Conservation (phyloP, 306 rosid genomes). For the Abrus precatorius region DNA sequence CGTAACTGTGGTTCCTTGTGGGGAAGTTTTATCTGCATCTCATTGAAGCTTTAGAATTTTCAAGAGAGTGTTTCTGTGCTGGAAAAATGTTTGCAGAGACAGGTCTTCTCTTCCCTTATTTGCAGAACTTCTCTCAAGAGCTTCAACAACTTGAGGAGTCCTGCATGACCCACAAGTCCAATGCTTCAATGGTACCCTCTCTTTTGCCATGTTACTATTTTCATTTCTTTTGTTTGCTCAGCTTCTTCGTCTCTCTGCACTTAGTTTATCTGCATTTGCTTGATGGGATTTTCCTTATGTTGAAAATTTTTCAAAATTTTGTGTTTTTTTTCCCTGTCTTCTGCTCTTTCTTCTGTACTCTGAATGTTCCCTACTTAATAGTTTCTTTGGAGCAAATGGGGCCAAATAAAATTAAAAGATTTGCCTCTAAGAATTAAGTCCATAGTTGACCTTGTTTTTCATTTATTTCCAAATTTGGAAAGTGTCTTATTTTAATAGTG, state of each 20-base stretch:
- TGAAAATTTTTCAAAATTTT: slow-evolving; percentile 1
- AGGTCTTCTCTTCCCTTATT: slow-evolving; percentile 73
- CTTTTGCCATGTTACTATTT: slow-evolving; percentile 6
- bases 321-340: background rate
- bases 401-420: slow-evolving; percentile 3
- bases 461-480: slow-evolving; percentile 3
- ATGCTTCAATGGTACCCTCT: slow-evolving; percentile 70
- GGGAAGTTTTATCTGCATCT: slow-evolving; percentile 20
- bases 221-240: background rate
- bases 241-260: slow-evolving; percentile 40
- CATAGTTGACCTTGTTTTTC: background rate
- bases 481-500: background rate
- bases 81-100: slow-evolving; percentile 87
- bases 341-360: slow-evolving; percentile 1
- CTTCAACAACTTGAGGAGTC: slow-evolving; percentile 83
- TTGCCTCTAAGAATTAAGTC: background rate
- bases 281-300: slow-evolving; percentile 25
- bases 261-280: slow-evolving; percentile 60
- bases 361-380: background rate
- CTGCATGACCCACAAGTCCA: slow-evolving; percentile 71
- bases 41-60: slow-evolving; percentile 36
- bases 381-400: slow-evolving; percentile 43
- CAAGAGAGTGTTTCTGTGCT: slow-evolving; percentile 7
- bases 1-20: slow-evolving; percentile 17
- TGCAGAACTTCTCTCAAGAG: slow-evolving; percentile 74